A percentile compares a stretch with the other conserved stretches of the same genome.
Conservation (phyloP, 805 yeast species). For the Myxozyma monticola region DNA sequence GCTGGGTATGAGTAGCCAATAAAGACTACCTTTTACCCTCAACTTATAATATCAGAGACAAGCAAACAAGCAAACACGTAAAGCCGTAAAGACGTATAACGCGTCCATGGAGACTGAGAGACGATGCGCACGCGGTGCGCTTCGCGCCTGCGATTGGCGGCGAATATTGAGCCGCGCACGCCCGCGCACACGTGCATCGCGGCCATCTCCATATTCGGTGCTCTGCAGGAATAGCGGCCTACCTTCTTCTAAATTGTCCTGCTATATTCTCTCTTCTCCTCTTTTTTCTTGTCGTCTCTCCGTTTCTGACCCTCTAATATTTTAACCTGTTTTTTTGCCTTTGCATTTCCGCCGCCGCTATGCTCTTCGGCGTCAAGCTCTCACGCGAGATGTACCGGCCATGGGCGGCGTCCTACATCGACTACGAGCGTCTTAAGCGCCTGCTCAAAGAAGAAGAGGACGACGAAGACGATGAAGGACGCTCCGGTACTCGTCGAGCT, state of each 20-base stretch:
- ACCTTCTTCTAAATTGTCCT: too few species aligned
- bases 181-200: neutral
- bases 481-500: constrained; percentile 5
- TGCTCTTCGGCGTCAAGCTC: constrained; percentile 86
- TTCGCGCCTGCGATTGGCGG: constrained; percentile 5
- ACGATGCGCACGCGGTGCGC: constrained; percentile 4
- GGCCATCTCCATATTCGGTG: neutral
- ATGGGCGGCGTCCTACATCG: constrained; percentile 89
- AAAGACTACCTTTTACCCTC: too few species aligned
- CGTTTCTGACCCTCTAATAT: neutral
- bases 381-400: constrained; percentile 81
- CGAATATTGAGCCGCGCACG: constrained; percentile 7
- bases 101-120: too few species aligned
- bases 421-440: constrained; percentile 87
- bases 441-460: constrained; percentile 56
- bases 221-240: neutral
- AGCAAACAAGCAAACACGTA: too few species aligned
- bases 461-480: constrained; percentile 7
- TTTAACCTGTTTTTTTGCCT: neutral
- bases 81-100: too few species aligned
- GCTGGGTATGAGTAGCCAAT: too few species aligned
- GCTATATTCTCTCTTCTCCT: neutral
- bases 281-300: constrained; percentile 1
- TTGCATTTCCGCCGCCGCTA: constrained; percentile 35
- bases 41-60: too few species aligned